Percentiles rank a stretch among this genome's conserved stretches.
phyloP scores from a whole-genome alignment of 306 rosid genomes.

The Prunus kanzakura region DNA sequence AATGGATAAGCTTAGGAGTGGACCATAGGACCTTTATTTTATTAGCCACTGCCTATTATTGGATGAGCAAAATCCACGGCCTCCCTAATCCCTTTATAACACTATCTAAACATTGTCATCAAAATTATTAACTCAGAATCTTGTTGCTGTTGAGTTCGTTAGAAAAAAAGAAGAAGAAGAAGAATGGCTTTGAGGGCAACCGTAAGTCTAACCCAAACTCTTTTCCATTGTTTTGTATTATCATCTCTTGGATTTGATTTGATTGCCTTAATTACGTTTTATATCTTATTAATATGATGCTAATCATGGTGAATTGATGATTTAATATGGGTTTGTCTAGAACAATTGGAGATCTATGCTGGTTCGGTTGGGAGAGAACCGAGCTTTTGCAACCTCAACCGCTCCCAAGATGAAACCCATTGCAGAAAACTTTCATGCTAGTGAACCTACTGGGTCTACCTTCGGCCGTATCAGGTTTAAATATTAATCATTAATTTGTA shows the following conservation, averaged over 20 bases:
- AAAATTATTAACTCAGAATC: neutral
- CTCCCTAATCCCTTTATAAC: neutral
- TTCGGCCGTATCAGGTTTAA: neutral
- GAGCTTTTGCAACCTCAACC: constrained; percentile 22
- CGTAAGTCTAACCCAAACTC: neutral
- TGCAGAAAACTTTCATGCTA: neutral
- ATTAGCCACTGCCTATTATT: neutral
- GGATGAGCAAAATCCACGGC: constrained; percentile 1
- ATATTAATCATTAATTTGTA: neutral
- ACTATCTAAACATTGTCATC: neutral
- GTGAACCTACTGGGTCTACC: neutral
- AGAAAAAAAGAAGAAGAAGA: neutral
- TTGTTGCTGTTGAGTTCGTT: neutral
- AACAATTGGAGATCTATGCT: constrained; percentile 17
- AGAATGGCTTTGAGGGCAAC: constrained; percentile 2
- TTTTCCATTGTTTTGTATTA: neutral
- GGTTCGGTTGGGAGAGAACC: constrained; percentile 9
- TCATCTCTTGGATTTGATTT: neutral
- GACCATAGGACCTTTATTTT: neutral
- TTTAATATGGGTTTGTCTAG: neutral
- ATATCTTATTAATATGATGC: neutral
- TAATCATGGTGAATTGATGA: neutral
- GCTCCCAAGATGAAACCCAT: constrained; percentile 12
- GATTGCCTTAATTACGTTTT: neutral
- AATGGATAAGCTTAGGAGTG: neutral